Conservation (phyloP, 345 rosid species). For the Syzygium oleosum region DNA sequence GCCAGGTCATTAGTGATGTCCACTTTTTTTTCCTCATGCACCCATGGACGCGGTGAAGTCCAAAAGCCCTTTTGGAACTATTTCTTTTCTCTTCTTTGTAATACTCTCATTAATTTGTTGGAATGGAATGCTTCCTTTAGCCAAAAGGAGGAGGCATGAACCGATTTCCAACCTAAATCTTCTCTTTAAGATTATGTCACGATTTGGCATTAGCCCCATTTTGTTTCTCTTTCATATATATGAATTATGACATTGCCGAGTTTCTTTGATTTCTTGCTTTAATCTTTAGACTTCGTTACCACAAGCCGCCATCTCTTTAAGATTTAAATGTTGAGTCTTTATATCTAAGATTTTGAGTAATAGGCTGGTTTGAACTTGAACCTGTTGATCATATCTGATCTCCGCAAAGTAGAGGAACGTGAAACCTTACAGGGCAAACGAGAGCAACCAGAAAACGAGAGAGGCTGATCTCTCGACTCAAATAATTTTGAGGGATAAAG, state of each 20-base stretch:
- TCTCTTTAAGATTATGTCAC: background rate
- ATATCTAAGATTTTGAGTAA: no score
- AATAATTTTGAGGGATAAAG: no score
- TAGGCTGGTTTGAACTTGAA: background rate
- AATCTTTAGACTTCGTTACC: background rate
- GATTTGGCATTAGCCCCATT: background rate
- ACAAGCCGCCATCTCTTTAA: background rate
- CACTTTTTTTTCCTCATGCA: background rate
- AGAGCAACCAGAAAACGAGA: no score
- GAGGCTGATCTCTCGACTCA: no score
- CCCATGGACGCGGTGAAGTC: no score
- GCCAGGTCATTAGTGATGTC: no score
- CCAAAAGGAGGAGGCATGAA: background rate
- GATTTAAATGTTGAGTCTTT: background rate
- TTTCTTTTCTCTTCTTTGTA: no score
- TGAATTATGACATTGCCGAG: background rate
- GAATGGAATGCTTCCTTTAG: background rate
- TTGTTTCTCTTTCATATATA: background rate
- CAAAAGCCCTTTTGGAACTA: no score
- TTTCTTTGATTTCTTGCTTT: no score
- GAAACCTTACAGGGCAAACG: background rate
- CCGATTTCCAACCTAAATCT: background rate
- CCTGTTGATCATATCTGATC: background rate
- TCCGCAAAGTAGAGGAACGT: background rate
- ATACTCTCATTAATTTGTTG: no score